Conservation (phyloP, 345 rosid genomes). For the Raphanus raphanistrum region DNA sequence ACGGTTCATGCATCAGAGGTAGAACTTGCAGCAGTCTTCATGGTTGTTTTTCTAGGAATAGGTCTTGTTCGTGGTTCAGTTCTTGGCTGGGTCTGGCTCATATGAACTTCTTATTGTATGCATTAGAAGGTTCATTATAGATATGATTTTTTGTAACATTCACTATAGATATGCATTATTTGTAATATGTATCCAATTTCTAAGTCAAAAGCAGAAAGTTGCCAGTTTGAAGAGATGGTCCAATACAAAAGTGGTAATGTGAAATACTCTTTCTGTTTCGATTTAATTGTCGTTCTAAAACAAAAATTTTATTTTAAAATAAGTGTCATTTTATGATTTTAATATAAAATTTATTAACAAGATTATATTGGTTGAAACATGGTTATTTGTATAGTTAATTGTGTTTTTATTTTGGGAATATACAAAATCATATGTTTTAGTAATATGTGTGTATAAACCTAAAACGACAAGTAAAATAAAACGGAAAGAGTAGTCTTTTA, state of each 20-base stretch:
- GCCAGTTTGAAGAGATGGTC: neutral
- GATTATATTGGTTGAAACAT: too few species aligned
- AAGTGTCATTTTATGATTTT: too few species aligned
- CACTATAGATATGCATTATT: neutral
- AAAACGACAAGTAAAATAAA: too few species aligned
- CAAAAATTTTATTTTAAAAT: too few species aligned
- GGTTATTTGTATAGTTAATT: too few species aligned
- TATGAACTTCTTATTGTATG: conserved; percentile 32
- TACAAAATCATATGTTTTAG: too few species aligned
- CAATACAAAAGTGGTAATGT: neutral
- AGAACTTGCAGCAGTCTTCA: conserved; percentile 74
- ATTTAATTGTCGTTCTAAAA: too few species aligned
- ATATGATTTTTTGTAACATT: neutral
- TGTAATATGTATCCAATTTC: neutral
- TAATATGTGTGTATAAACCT: too few species aligned
- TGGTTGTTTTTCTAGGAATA: conserved; percentile 71
- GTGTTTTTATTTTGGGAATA: too few species aligned
- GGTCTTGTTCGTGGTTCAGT: conserved; percentile 77
- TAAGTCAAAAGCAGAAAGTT: neutral
- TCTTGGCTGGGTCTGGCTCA: conserved; percentile 84
- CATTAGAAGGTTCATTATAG: neutral
- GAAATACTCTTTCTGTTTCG: neutral
- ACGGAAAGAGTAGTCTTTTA: too few species aligned
- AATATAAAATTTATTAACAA: too few species aligned
- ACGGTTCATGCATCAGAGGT: conserved; percentile 65